Evolutionary conservation across 257 asterid genomes (phyloP).

Genomic region (Gardenia jasminoides): DNA sequence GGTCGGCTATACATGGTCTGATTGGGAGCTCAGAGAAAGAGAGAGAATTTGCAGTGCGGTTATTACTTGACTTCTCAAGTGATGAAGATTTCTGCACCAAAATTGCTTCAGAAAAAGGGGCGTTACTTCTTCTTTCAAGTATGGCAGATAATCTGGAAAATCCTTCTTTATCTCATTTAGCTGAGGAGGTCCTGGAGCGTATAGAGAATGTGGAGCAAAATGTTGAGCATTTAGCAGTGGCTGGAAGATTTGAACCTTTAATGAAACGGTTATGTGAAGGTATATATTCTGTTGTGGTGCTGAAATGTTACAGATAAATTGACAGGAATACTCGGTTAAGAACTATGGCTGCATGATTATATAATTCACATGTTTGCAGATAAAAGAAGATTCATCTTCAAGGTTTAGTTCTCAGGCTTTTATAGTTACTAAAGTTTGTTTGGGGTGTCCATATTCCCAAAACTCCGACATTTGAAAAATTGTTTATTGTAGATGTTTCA

Average conservation of each 20-base stretch:
- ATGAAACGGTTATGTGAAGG: slow-evolving; percentile 27
- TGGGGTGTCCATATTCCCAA: not conserved
- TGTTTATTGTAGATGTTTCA: not conserved
- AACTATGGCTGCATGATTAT: not conserved
- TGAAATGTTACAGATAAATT: not conserved
- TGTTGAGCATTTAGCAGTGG: slow-evolving; percentile 25
- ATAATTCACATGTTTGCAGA: not conserved
- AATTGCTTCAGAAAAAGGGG: slow-evolving; percentile 25
- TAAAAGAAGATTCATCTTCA: not conserved
- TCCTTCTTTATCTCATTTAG: slow-evolving; percentile 26
- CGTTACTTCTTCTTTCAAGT: slow-evolving; percentile 26
- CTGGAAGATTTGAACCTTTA: slow-evolving; percentile 35
- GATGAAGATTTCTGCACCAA: slow-evolving; percentile 22
- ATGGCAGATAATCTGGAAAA: slow-evolving; percentile 28
- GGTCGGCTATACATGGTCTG: slow-evolving; percentile 29
- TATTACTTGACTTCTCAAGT: slow-evolving; percentile 26
- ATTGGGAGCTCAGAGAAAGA: slow-evolving; percentile 31
- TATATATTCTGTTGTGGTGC: not conserved
- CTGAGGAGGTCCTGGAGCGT: slow-evolving; percentile 25
- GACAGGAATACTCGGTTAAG: not conserved
- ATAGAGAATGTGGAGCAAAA: slow-evolving; percentile 27
- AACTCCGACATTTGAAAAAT: not conserved
- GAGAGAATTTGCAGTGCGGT: slow-evolving; percentile 25
- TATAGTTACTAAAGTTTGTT: not conserved
- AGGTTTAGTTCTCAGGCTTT: not conserved